Evolutionary conservation across 1,284 basidiomycete genomes (phyloP), one percentile per base, ranked within the genome.

Genomic region (Ganoderma meredithae): DNA sequence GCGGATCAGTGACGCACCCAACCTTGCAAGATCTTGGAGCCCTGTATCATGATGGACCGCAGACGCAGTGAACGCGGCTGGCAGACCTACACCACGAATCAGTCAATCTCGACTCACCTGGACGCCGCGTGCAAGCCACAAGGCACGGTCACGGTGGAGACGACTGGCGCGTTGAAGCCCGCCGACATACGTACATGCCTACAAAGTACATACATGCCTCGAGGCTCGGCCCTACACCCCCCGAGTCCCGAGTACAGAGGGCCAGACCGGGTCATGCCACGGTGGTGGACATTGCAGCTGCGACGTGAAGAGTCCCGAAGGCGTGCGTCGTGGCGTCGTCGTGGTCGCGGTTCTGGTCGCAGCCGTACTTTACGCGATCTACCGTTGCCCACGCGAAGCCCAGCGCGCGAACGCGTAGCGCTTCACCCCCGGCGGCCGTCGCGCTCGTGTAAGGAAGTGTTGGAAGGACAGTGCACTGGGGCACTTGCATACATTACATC

Each of bases 221-320:
- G 27, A 31, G 27, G 27, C 27, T 31, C 27, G 27, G 27, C 41
- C 41, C 17, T 0, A 6, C 41, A 1, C 17, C 41, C 41, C 41
- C 41, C 41, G 13, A 41, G 17, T 17, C 41, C 27, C 27, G 27
- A 31, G n/a, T 3, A 31, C 27, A 31, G 27, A 31, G 3, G 27
- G 27, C 27, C n/a, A n/a, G n/a, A n/a, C 27, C 27, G 27, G 27
- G 27, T 3, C 27, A 31, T 31, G 27, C 27, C 27, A 31, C 27
- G 27, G 2, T 3, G 3, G 27, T 31, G 2, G 27, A 31, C 27
- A 3, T 31, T 31, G n/a, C 22, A 53, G 13, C 5, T 19, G n/a
- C 22, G 49, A 52, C 17, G 52, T 55, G 52, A 55, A 55, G 52
- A 55, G 52, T 9, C 52, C 3, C 15, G 52, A 53, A 53, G 52